A percentile compares a stretch with the other conserved stretches of the same genome.
These are phyloP conservation scores for Dichotomopilus funicola DNA, from an alignment of 2,329 filamentous ascomycete genomes.

Conservation along the genomic window DNA sequence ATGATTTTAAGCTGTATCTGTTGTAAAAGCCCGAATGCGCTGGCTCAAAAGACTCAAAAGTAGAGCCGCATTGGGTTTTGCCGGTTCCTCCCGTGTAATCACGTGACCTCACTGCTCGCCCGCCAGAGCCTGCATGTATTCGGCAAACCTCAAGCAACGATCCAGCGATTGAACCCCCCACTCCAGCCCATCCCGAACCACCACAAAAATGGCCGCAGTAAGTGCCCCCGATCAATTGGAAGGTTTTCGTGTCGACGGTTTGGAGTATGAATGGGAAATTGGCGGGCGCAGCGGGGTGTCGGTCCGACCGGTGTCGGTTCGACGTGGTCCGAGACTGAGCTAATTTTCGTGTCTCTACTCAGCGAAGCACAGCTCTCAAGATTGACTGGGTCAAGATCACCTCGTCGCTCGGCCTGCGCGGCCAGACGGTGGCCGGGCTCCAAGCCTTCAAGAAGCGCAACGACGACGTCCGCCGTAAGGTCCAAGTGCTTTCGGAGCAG, in stretches of 20 bases:
- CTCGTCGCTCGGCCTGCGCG: conserved; percentile 90
- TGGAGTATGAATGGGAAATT: neutral
- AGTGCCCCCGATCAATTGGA: conserved; percentile 35
- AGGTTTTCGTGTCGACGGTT: neutral
- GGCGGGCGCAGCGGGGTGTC: neutral
- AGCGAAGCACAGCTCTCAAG: conserved; percentile 98
- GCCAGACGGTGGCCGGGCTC: conserved; percentile 85
- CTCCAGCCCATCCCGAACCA: conserved; percentile 41
- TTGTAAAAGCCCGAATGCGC: too few relatives aligned
- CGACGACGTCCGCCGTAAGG: conserved; percentile 94
- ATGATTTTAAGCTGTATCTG: too few relatives aligned
- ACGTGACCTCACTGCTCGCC: conserved; percentile 21
- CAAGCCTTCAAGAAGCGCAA: conserved; percentile 99
- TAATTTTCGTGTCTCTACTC: conserved; percentile 42
- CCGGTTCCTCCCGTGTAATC: conserved; percentile 18
- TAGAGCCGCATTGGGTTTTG: too few relatives aligned
- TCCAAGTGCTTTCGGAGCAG: conserved; percentile 76
- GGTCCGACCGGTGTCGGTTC: neutral
- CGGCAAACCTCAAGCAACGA: conserved; percentile 35
- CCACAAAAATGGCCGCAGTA: conserved; percentile 63
- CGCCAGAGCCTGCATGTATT: conserved; percentile 19
- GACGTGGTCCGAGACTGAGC: conserved; percentile 33
- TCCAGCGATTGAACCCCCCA: conserved; percentile 43
- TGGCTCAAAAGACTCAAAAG: too few relatives aligned
- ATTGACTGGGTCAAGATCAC: conserved; percentile 97